Percentiles rank a stretch among this genome's conserved stretches.
Conservation (phyloP, 257 asterid genomes). For the Solanum sitiens region DNA sequence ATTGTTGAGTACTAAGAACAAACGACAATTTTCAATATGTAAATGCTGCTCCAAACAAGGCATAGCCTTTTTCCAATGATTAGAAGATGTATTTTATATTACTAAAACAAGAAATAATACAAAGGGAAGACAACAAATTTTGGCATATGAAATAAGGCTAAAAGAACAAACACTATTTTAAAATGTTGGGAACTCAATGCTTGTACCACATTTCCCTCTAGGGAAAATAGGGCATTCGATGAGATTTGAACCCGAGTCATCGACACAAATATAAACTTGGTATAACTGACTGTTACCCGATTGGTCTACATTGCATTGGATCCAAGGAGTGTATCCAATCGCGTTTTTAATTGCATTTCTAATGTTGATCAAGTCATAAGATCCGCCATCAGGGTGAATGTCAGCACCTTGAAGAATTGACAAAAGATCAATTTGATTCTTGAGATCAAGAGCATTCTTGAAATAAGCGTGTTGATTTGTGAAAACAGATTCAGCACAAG, state of each 20-base stretch:
- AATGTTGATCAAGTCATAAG: constrained; percentile 36
- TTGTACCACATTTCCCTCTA: constrained; percentile 36
- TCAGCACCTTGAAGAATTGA: constrained; percentile 49
- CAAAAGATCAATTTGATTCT: constrained; percentile 37
- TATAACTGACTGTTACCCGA: constrained; percentile 50
- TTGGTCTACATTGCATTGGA: constrained; percentile 46
- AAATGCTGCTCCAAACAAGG: neutral
- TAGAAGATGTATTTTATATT: too few relatives aligned
- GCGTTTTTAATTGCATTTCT: constrained; percentile 22
- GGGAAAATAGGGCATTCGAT: constrained; percentile 58
- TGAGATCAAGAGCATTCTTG: constrained; percentile 42
- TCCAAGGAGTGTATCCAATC: constrained; percentile 36
- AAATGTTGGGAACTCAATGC: constrained; percentile 45
- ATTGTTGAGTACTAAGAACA: neutral
- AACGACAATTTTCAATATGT: neutral
- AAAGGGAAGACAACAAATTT: neutral
- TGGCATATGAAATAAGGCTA: neutral
- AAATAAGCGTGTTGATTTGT: constrained; percentile 52
- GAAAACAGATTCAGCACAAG: constrained; percentile 45
- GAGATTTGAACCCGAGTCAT: constrained; percentile 27
- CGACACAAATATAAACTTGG: constrained; percentile 47
- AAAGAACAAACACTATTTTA: neutral
- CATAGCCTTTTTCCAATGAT: too few relatives aligned
- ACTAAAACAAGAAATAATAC: too few relatives aligned
- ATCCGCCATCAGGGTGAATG: constrained; percentile 25